Evolutionary conservation across 2,329 filamentous ascomycete species (phyloP), one percentile per base, ranked within the genome.

Genomic region (Colletotrichum aenigma): DNA sequence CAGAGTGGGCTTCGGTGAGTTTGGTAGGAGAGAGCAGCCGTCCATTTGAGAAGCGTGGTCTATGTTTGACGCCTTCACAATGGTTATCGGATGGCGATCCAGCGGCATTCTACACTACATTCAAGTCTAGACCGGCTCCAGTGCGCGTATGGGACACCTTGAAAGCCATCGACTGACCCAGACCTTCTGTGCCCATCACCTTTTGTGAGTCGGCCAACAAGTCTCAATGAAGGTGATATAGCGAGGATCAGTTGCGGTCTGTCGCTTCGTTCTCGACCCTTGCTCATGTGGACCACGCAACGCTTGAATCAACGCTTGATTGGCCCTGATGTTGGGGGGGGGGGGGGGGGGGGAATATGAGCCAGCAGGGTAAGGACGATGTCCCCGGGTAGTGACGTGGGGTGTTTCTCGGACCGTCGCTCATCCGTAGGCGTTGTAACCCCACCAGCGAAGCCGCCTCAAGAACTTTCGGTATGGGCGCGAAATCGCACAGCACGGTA

Each of bases 361-460:
- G 18, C 18, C 38, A 48, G 38, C 38, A 43, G 16, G 36, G 38
- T 52, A 30, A 32, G 43, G 56, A 36, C 24, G 38, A 38, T 21
- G 56, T 32, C 32, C 32, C 15, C 32, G 32, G 13, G 34, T 36
- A 24, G 30, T 34, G 34, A 26, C n/a, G 70, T 28, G 48, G 34
- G 38, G 21, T 62, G 55, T 30, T 62, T 74, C 30, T 48, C 70
- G 74, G 70, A 64, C 64, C 58, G 65, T 69, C 58, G 58, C 71
- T 61, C 64, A 69, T 74, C 70, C 70, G 74, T 30, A 28, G 43
- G 55, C 74, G 70, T 70, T 76, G 74, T 69, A 69, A 76, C 74
- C 56, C 65, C 74, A 52, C 38, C 55, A 48, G 30, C n/a, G 34
- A 64, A 64, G 36, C 55, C 55, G 70, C 69, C 26, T 36, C 32